These are phyloP conservation scores for Colletotrichum plurivorum DNA, from an alignment of 2,329 filamentous ascomycete genomes.

Conservation along the genomic window DNA sequence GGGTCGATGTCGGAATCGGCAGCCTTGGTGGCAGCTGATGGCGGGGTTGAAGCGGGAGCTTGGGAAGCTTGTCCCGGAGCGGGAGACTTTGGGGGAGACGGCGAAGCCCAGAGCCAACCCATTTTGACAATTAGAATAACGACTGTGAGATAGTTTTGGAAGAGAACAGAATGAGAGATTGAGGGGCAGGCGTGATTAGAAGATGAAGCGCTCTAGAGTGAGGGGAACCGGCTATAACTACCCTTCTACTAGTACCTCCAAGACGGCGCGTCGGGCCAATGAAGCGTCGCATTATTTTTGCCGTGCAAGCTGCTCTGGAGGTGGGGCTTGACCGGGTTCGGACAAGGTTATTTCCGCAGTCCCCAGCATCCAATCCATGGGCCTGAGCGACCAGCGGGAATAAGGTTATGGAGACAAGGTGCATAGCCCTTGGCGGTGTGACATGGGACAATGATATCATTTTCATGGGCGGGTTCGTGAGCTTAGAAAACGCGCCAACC, in stretches of 20 bases:
- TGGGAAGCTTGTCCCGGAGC: constrained; percentile 43
- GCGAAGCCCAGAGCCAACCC: constrained; percentile 74
- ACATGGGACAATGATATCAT: constrained; percentile 34
- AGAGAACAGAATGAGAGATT: too few species aligned
- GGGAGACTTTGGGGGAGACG: constrained; percentile 50
- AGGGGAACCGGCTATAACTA: constrained; percentile 36
- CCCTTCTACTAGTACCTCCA: constrained; percentile 34
- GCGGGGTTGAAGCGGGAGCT: constrained; percentile 41
- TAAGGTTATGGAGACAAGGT: constrained; percentile 27
- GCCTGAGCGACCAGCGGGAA: background rate
- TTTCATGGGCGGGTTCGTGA: constrained; percentile 17
- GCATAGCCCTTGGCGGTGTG: constrained; percentile 23
- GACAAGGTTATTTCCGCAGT: constrained; percentile 28
- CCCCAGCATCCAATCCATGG: background rate
- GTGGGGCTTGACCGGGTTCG: constrained; percentile 30
- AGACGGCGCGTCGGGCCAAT: constrained; percentile 35
- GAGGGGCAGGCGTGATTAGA: background rate
- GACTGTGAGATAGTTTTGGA: background rate
- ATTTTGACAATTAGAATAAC: constrained; percentile 54
- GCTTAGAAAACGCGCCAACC: constrained; percentile 13
- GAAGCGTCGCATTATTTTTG: constrained; percentile 38
- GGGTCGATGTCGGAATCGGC: constrained; percentile 54
- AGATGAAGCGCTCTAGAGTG: constrained; percentile 16
- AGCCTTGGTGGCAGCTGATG: constrained; percentile 39
- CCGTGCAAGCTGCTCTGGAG: constrained; percentile 5